Base-by-base conservation (phyloP, 148 eudicot genomes). In the Arctostaphylos glauca region DNA sequence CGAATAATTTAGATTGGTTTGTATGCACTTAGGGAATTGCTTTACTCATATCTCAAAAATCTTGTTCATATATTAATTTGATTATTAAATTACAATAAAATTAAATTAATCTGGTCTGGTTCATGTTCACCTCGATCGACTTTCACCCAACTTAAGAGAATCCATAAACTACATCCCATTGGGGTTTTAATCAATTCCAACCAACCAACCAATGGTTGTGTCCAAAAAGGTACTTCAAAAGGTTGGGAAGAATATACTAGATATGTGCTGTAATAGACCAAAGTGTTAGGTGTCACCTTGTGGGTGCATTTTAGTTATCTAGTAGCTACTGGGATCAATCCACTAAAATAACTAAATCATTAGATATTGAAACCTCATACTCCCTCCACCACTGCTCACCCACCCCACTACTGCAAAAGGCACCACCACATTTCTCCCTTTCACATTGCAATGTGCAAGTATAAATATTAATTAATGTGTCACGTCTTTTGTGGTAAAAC, bases 341-440 rank as follows among this genome's bases (percentile, higher is more conserved):
- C 71, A 31, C 71, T 15, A 38, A 2, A 44, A 9, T 18, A 46
- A 44, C 81, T 8, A 78, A 74, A 82, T 77, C 75, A 83, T 83
- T 44, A 77, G 81, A 38, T 49, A 21, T 38, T 60, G 84, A 64
- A 60, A 18, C 55, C 79, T 21, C n/a, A 25, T 9, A 25, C 5
- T 38, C 62, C 78, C 44, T 68, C 81, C 85, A 83, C 85, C 68
- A 43, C 43, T 59, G 67, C 81, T 19, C 85, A 83, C 68, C 81
- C 85, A 83, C 85, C 85, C 85, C 85, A 83, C 85, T 83, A 78
- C 31, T 49, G 16, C 23, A 19, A 43, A 58, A 67, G 14, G 14
- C 31, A 12, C 14, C 18, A 2, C 75, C 8, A 5, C 25, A 7
- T 38, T 79, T 79, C 74, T 4, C 47, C 71, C 16, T 31, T 76